Evolutionary conservation across 2,329 filamentous ascomycete genomes (phyloP).

Genomic region (Delphinella strobiligena): DNA sequence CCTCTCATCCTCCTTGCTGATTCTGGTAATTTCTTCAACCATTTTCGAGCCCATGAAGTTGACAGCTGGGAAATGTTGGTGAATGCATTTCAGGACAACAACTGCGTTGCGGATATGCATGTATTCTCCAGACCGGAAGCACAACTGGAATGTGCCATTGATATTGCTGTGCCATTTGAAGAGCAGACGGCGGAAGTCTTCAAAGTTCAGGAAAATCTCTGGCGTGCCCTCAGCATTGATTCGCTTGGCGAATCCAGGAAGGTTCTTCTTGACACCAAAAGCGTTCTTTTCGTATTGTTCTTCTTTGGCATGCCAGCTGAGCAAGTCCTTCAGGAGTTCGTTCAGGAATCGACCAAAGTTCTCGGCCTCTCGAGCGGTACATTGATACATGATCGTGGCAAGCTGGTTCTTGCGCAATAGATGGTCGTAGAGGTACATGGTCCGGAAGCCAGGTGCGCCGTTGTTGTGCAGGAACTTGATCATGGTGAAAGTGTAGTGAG

Average conservation of each 20-base stretch:
- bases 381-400: slow-evolving; percentile 73
- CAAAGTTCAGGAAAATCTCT: slow-evolving; percentile 63
- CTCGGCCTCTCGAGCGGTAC: slow-evolving; percentile 81
- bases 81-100: slow-evolving; percentile 69
- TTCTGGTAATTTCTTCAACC: slow-evolving; percentile 52
- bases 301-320: slow-evolving; percentile 72
- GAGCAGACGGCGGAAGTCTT: slow-evolving; percentile 72
- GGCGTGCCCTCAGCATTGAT: slow-evolving; percentile 59
- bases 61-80: slow-evolving; percentile 74
- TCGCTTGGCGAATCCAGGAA: slow-evolving; percentile 67
- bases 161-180: slow-evolving; percentile 86
- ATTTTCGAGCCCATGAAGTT: slow-evolving; percentile 72
- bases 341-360: slow-evolving; percentile 87
- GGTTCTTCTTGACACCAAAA: slow-evolving; percentile 50
- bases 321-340: slow-evolving; percentile 67
- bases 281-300: slow-evolving; percentile 71
- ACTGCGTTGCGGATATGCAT: slow-evolving; percentile 98
- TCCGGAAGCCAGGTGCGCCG: slow-evolving; percentile 74
- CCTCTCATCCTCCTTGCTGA: slow-evolving; percentile 48
- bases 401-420: slow-evolving; percentile 76
- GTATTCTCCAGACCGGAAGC: slow-evolving; percentile 75
- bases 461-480: slow-evolving; percentile 77
- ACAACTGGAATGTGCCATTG: slow-evolving; percentile 66
- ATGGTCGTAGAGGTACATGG: slow-evolving; percentile 70
- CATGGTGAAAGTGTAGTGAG: slow-evolving; percentile 78